Conservation (phyloP, 176 grass and related monocot genomes). For the barley (Hordeum vulgare) region DNA sequence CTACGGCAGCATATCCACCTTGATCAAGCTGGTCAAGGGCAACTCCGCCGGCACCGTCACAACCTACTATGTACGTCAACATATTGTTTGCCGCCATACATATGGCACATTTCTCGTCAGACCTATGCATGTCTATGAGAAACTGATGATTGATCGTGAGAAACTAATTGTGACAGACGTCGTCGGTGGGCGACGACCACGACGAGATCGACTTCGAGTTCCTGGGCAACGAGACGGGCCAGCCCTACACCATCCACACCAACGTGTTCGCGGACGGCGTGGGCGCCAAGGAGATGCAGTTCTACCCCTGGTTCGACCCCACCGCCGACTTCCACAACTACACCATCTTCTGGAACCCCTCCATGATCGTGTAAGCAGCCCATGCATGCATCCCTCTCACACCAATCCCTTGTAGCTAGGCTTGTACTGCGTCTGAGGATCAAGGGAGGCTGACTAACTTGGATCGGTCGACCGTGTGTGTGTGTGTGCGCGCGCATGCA, state of each 20-base stretch:
- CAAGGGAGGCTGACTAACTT: background rate
- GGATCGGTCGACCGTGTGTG: background rate
- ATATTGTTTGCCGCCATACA: background rate
- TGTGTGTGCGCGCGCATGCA: too few relatives aligned
- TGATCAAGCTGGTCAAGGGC: constrained; percentile 49
- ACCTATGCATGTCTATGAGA: background rate
- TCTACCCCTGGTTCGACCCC: constrained; percentile 74
- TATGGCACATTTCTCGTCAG: background rate
- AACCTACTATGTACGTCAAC: constrained; percentile 63
- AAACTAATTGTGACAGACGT: constrained; percentile 10
- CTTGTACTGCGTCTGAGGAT: too few relatives aligned
- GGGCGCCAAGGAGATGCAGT: constrained; percentile 53
- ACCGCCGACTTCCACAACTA: constrained; percentile 75
- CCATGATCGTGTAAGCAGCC: constrained; percentile 55
- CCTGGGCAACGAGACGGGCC: constrained; percentile 52
- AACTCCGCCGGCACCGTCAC: constrained; percentile 62
- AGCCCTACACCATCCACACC: constrained; percentile 84
- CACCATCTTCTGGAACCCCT: constrained; percentile 79
- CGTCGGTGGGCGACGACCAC: constrained; percentile 35
- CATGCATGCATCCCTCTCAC: background rate
- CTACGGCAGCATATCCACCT: constrained; percentile 50
- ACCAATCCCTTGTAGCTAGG: too few relatives aligned
- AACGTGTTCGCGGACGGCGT: constrained; percentile 60
- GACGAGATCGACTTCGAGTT: constrained; percentile 93
- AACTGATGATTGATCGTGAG: background rate